Percentiles rank a stretch among this genome's conserved stretches.
These are phyloP conservation scores for Lactifluus echinatus DNA, from an alignment of 768 basidiomycete genomes.

Conservation along the genomic window DNA sequence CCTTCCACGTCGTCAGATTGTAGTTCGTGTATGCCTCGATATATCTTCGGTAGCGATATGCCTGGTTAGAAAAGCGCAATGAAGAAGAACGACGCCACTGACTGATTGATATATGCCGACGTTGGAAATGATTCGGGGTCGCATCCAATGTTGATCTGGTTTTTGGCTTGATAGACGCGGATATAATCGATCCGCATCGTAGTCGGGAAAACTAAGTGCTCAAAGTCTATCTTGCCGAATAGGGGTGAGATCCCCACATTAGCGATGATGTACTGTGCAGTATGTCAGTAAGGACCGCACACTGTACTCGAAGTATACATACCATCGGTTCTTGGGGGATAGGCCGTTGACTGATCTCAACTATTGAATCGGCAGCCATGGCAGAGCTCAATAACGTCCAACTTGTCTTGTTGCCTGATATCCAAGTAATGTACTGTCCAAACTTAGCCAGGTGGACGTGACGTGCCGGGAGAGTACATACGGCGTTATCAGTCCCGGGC, in stretches of 20 bases:
- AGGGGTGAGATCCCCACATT: constrained; percentile 54
- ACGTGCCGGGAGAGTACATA: background rate
- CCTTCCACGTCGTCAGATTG: constrained; percentile 41
- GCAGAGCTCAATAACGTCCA: constrained; percentile 35
- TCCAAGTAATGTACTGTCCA: constrained; percentile 36
- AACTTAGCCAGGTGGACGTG: background rate
- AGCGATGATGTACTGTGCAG: constrained; percentile 39
- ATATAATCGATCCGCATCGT: constrained; percentile 74
- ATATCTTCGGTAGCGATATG: constrained; percentile 32
- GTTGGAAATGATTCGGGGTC: constrained; percentile 74
- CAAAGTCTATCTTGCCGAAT: constrained; percentile 50
- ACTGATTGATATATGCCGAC: constrained; percentile 63
- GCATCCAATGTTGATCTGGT: constrained; percentile 47
- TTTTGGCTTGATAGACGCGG: constrained; percentile 58
- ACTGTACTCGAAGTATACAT: background rate
- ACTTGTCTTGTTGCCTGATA: constrained; percentile 29
- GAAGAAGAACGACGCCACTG: constrained; percentile 23
- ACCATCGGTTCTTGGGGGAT: constrained; percentile 39
- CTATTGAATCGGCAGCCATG: constrained; percentile 27
- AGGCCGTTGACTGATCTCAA: constrained; percentile 29
- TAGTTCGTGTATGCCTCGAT: constrained; percentile 64
- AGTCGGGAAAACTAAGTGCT: constrained; percentile 42
- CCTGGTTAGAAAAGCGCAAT: background rate
- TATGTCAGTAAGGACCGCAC: background rate
- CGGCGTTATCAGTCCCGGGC: constrained; percentile 26